Evolutionary conservation across 495 filamentous ascomycete genomes (phyloP).

Genomic region (Lepidopterella palustris): DNA sequence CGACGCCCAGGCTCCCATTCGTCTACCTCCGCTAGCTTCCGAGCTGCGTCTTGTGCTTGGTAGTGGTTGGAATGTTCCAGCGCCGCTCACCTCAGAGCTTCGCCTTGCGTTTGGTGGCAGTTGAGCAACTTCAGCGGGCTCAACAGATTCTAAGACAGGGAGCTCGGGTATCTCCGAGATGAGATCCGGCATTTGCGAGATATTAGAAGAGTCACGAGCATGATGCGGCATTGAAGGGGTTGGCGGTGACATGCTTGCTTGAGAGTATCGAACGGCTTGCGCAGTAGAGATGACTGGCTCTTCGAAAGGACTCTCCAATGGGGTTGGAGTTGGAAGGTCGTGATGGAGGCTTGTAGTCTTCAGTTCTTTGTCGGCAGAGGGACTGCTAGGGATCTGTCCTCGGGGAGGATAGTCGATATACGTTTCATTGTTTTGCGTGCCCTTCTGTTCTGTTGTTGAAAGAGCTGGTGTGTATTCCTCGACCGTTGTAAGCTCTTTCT

Average conservation of each 20-base stretch:
- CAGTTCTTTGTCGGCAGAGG: constrained; percentile 23
- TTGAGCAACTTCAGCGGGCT: constrained; percentile 8
- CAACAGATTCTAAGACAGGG: constrained; percentile 16
- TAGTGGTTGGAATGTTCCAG: not conserved
- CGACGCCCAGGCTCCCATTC: constrained; percentile 53
- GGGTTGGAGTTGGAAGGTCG: constrained; percentile 31
- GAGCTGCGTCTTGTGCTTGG: constrained; percentile 37
- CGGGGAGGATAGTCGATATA: constrained; percentile 9
- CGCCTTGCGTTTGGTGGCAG: constrained; percentile 7
- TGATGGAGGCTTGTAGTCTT: not conserved
- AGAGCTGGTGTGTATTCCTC: constrained; percentile 36
- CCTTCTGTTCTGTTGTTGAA: constrained; percentile 12
- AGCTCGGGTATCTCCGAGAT: constrained; percentile 17
- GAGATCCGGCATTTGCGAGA: constrained; percentile 51
- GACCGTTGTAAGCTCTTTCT: constrained; percentile 28
- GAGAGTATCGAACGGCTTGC: constrained; percentile 45
- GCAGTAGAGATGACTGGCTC: constrained; percentile 44
- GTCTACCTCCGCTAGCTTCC: constrained; percentile 42
- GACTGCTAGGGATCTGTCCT: constrained; percentile 8
- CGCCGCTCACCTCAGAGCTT: not conserved
- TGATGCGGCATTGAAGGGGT: constrained; percentile 51
- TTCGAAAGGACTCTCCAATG: constrained; percentile 35
- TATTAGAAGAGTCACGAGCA: constrained; percentile 44
- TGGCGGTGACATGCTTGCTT: constrained; percentile 51
- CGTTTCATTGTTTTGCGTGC: constrained; percentile 10